Evolutionary conservation across 1,284 basidiomycete species (phyloP).

Genomic region (Marasmius tenuissimus): DNA sequence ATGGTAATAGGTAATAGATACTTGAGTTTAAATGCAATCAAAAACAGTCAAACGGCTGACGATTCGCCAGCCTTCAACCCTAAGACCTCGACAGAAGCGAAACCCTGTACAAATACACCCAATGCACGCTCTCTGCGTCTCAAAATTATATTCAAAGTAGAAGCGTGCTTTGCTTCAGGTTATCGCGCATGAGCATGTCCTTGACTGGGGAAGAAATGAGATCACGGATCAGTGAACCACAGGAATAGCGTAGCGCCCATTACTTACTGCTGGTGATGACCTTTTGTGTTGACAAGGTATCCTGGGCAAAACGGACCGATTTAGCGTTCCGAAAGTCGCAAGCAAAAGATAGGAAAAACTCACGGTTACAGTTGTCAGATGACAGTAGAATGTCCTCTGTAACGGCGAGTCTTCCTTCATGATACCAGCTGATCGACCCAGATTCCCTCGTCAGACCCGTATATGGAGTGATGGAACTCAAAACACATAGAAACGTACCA

Average conservation of each 20-base stretch:
- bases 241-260: neutral
- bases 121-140: neutral
- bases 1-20: no score
- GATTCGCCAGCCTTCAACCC: no score
- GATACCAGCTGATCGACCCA: constrained; percentile 43
- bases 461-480: neutral
- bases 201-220: constrained; percentile 37
- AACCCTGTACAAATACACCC: no score
- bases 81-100: no score
- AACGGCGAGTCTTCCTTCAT: constrained; percentile 56
- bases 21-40: no score
- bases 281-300: constrained; percentile 50
- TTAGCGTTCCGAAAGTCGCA: constrained; percentile 1
- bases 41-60: no score
- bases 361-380: constrained; percentile 73
- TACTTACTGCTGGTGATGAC: constrained; percentile 44
- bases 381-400: constrained; percentile 61
- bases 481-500: constrained; percentile 26
- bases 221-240: neutral
- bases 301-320: constrained; percentile 30
- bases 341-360: constrained; percentile 23
- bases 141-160: constrained; percentile 6
- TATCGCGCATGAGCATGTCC: constrained; percentile 52
- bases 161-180: constrained; percentile 40
- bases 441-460: constrained; percentile 20